These are phyloP conservation scores for Suillus discolor DNA, from an alignment of 768 basidiomycete species.

Conservation along the genomic window DNA sequence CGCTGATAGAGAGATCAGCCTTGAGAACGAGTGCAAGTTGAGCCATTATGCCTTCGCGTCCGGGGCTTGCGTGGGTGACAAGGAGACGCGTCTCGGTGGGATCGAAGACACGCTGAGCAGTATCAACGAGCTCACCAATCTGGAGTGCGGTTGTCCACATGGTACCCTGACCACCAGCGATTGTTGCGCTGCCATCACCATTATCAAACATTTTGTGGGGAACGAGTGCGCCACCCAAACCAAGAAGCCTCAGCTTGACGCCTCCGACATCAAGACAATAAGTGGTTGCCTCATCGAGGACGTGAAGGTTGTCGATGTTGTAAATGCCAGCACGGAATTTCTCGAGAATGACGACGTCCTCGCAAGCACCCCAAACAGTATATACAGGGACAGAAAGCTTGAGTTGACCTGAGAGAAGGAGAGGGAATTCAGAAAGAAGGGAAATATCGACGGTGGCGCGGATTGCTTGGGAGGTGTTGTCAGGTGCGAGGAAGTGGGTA, in stretches of 20 bases:
- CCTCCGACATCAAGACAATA: conserved; percentile 91
- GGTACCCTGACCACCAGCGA: conserved; percentile 96
- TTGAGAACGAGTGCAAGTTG: conserved; percentile 91
- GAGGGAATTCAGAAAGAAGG: conserved; percentile 92
- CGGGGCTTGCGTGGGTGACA: conserved; percentile 89
- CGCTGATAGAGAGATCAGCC: conserved; percentile 92
- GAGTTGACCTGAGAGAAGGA: conserved; percentile 87
- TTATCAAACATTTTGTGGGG: conserved; percentile 95
- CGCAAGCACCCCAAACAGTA: conserved; percentile 97
- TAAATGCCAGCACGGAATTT: conserved; percentile 87
- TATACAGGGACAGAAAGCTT: conserved; percentile 92
- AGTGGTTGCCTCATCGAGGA: conserved; percentile 96
- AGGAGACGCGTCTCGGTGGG: conserved; percentile 92
- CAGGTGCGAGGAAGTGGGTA: conserved; percentile 71
- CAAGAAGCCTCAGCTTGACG: conserved; percentile 91
- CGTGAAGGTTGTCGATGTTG: conserved; percentile 84
- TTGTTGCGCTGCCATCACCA: conserved; percentile 93
- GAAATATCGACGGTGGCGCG: conserved; percentile 75
- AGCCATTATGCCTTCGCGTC: conserved; percentile 89
- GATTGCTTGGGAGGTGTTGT: conserved; percentile 67
- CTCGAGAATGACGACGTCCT: conserved; percentile 92
- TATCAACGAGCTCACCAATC: conserved; percentile 97
- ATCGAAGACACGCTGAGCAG: conserved; percentile 92
- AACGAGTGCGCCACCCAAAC: conserved; percentile 93
- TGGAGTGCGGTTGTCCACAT: conserved; percentile 99